Conservation (phyloP, 2,329 filamentous ascomycete genomes). For the Aurifilum marmelostoma region DNA sequence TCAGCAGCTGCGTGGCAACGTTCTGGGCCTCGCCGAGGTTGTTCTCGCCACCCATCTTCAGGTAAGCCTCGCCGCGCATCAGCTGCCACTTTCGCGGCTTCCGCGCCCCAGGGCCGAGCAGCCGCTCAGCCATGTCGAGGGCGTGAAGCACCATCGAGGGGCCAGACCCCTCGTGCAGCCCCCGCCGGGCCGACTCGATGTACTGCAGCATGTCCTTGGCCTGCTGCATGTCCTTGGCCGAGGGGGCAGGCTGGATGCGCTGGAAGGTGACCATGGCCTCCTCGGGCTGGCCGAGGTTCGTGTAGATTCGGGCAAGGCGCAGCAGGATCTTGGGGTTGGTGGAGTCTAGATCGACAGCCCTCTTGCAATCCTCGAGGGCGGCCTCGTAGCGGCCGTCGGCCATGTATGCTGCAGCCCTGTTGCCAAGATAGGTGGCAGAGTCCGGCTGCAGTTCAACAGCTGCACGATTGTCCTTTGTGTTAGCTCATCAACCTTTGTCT, state of each 20-base stretch:
- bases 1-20: slow-evolving; percentile 83
- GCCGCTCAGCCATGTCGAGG: slow-evolving; percentile 84
- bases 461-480: slow-evolving; percentile 44
- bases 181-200: slow-evolving; percentile 77
- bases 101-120: slow-evolving; percentile 73
- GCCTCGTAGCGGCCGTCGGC: slow-evolving; percentile 77
- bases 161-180: slow-evolving; percentile 72
- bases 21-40: slow-evolving; percentile 90
- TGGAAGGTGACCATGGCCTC: slow-evolving; percentile 84
- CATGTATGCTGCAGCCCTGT: slow-evolving; percentile 94
- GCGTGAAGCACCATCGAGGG: slow-evolving; percentile 93
- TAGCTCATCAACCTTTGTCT: not conserved
- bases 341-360: slow-evolving; percentile 81
- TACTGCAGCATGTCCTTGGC: slow-evolving; percentile 85
- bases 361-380: slow-evolving; percentile 85
- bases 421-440: slow-evolving; percentile 89
- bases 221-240: slow-evolving; percentile 82
- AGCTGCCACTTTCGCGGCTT: slow-evolving; percentile 93
- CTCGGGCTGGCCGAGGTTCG: slow-evolving; percentile 79
- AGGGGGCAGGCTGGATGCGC: slow-evolving; percentile 77
- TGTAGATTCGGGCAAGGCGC: slow-evolving; percentile 87
- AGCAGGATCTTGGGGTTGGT: slow-evolving; percentile 86
- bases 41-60: slow-evolving; percentile 91
- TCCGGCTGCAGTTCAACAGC: slow-evolving; percentile 86
- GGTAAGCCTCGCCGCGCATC: slow-evolving; percentile 86